A percentile compares a stretch with the other conserved stretches of the same genome.
phyloP scores from a whole-genome alignment of 306 rosid species.

The Malus sieversii region DNA sequence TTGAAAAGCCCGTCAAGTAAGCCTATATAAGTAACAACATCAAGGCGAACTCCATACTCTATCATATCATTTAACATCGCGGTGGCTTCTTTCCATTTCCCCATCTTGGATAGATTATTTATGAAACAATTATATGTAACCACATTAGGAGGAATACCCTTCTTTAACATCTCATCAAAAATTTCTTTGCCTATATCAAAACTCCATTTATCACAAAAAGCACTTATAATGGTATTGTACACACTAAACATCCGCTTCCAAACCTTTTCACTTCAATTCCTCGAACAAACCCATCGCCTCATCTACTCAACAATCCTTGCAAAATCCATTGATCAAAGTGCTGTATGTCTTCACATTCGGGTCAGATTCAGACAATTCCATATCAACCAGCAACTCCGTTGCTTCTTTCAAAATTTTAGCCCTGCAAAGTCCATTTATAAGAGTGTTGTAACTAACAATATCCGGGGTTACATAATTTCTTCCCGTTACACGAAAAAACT shows the following conservation, averaged over 20 bases:
- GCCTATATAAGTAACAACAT: constrained; percentile 52
- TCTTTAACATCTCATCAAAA: constrained; percentile 53
- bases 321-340: constrained; percentile 48
- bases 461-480: constrained; percentile 37
- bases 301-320: constrained; percentile 47
- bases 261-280: constrained; percentile 61
- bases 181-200: constrained; percentile 42
- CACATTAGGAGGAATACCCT: constrained; percentile 57
- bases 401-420: constrained; percentile 49
- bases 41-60: constrained; percentile 38
- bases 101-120: constrained; percentile 48
- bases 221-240: constrained; percentile 43
- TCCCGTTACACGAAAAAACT: constrained; percentile 37
- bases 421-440: constrained; percentile 66
- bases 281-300: constrained; percentile 49
- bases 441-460: constrained; percentile 43
- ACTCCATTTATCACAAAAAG: constrained; percentile 46
- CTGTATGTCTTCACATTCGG: constrained; percentile 50
- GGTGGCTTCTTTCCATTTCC: constrained; percentile 57
- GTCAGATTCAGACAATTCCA: constrained; percentile 39
- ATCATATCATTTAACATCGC: constrained; percentile 54
- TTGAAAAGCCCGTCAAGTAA: constrained; percentile 74
- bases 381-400: constrained; percentile 39
- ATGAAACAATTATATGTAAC: constrained; percentile 59
- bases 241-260: constrained; percentile 48